Percentiles rank a stretch among this genome's conserved stretches.
phyloP scores from a whole-genome alignment of 176 grass and related monocot species.

The Elymus sibiricus region DNA sequence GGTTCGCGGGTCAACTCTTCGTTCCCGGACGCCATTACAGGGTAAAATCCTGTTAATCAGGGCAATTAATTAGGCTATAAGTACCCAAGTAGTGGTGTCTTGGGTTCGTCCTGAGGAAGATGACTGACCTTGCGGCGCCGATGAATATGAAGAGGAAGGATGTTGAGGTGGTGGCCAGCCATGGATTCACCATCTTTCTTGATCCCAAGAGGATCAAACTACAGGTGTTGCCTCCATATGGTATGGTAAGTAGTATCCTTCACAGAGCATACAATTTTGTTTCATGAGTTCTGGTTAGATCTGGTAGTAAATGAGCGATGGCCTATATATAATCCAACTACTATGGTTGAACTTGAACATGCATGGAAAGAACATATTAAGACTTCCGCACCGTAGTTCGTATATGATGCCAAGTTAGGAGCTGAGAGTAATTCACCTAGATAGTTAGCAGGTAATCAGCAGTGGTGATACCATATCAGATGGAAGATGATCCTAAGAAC shows the following conservation, averaged over 20 bases:
- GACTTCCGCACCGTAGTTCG: no score
- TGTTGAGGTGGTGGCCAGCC: slow-evolving; percentile 25
- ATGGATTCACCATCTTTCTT: slow-evolving; percentile 44
- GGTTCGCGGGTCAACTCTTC: slow-evolving; percentile 33
- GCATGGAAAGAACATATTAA: no score
- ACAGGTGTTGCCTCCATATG: slow-evolving; percentile 18
- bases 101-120: background rate
- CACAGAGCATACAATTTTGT: background rate
- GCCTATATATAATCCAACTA: no score
- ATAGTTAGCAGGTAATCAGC: background rate
- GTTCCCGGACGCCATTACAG: background rate
- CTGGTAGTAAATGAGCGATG: background rate
- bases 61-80: background rate
- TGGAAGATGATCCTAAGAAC: background rate
- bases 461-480: background rate
- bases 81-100: background rate
- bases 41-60: background rate
- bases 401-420: background rate
- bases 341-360: no score
- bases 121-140: slow-evolving; percentile 30
- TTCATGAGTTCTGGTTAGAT: background rate
- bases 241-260: background rate
- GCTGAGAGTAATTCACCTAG: no score
- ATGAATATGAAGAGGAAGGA: slow-evolving; percentile 64
- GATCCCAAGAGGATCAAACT: slow-evolving; percentile 60